These are phyloP conservation scores for Neofusicoccum cordaticola DNA, from an alignment of 2,329 filamentous ascomycete species.

Conservation along the genomic window DNA sequence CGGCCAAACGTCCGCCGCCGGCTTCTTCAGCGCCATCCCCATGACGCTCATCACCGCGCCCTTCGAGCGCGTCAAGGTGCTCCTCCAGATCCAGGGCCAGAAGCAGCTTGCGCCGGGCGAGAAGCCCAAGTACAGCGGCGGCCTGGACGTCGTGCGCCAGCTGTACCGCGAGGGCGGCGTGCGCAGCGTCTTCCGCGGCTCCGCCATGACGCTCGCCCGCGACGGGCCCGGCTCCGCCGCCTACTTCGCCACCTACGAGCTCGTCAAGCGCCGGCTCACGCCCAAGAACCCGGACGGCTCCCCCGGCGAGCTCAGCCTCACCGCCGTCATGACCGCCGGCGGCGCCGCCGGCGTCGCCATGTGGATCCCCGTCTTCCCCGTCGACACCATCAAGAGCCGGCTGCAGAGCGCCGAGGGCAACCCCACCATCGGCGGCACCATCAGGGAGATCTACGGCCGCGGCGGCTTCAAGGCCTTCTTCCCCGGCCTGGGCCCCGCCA, in stretches of 20 bases:
- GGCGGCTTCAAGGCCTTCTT: conserved; percentile 93
- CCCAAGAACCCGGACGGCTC: conserved; percentile 75
- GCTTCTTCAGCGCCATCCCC: conserved; percentile 91
- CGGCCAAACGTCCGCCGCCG: conserved; percentile 83
- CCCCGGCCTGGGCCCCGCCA: conserved; percentile 88
- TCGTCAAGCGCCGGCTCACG: conserved; percentile 83
- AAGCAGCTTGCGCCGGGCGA: conserved; percentile 80
- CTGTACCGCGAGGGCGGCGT: conserved; percentile 89
- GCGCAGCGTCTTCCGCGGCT: conserved; percentile 88
- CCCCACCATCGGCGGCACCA: conserved; percentile 74
- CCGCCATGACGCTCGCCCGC: conserved; percentile 83
- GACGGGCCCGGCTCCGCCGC: conserved; percentile 91
- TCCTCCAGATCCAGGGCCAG: conserved; percentile 95
- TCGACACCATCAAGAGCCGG: conserved; percentile 93
- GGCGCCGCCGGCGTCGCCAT: conserved; percentile 92
- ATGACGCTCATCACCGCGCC: conserved; percentile 98
- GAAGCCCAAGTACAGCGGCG: conserved; percentile 87
- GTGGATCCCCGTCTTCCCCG: conserved; percentile 98
- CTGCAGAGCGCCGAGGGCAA: conserved; percentile 88
- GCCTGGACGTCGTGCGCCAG: conserved; percentile 85
- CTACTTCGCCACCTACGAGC: conserved; percentile 97
- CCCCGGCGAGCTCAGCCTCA: conserved; percentile 74
- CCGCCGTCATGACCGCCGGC: conserved; percentile 81
- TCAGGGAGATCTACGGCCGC: conserved; percentile 75
- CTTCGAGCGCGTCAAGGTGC: conserved; percentile 98